These are phyloP conservation scores for Cytospora schulzeri DNA, from an alignment of 2,329 filamentous ascomycete species.

Conservation along the genomic window DNA sequence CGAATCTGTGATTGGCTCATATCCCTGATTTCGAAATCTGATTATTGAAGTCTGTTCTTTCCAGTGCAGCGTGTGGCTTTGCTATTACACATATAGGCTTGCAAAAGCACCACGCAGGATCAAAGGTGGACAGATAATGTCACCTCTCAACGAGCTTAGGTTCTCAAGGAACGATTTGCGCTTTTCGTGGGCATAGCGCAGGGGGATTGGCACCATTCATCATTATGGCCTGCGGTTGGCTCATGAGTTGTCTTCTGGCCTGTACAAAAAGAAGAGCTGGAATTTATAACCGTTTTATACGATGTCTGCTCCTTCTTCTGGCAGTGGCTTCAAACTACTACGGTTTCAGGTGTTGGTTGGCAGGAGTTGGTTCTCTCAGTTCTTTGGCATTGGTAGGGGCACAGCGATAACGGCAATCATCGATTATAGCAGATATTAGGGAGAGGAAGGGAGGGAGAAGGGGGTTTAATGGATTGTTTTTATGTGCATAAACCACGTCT, in stretches of 20 bases:
- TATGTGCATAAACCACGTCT: background rate
- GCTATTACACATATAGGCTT: background rate
- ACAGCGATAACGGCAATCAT: constrained; percentile 6
- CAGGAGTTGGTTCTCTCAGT: background rate
- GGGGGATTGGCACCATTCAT: constrained; percentile 12
- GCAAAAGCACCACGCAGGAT: constrained; percentile 1
- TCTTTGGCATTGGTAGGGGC: constrained; percentile 6
- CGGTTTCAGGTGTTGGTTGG: background rate
- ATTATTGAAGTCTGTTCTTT: background rate
- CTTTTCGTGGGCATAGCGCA: constrained; percentile 18
- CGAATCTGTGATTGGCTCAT: constrained; percentile 34
- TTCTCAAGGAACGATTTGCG: background rate
- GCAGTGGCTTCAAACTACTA: background rate
- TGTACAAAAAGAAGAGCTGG: background rate
- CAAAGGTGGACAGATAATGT: background rate
- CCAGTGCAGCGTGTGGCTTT: background rate
- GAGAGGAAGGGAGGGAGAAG: background rate
- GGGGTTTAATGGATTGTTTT: background rate
- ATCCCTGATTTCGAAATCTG: constrained; percentile 10
- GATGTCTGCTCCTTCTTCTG: background rate
- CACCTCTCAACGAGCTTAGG: constrained; percentile 2
- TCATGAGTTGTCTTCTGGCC: background rate
- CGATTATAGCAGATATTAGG: constrained; percentile 6
- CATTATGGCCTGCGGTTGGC: background rate
- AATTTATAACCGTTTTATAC: background rate